phyloP scores from a whole-genome alignment of 2,329 filamentous ascomycete genomes.

The Ascochyta fabae region DNA sequence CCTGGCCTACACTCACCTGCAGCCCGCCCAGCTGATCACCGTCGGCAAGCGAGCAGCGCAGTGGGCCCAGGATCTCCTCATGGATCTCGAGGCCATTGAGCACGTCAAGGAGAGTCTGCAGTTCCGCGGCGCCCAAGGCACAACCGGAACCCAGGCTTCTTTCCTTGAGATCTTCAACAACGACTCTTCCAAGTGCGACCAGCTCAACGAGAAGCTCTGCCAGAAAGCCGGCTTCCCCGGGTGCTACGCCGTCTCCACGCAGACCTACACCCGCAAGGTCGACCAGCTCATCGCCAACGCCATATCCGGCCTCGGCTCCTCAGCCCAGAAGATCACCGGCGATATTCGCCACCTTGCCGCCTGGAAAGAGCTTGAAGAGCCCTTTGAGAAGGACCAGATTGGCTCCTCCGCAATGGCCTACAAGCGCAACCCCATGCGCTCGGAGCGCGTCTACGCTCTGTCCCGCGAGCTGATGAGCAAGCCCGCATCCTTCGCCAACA shows the following conservation, averaged over 20 bases:
- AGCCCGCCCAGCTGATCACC: slow-evolving; percentile 68
- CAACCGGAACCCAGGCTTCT: slow-evolving; percentile 63
- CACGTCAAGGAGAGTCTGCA: slow-evolving; percentile 69
- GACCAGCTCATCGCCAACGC: slow-evolving; percentile 82
- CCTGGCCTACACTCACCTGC: slow-evolving; percentile 78
- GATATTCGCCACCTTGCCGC: slow-evolving; percentile 77
- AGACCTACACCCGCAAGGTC: slow-evolving; percentile 82
- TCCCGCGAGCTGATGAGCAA: slow-evolving; percentile 63
- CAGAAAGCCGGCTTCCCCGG: slow-evolving; percentile 69
- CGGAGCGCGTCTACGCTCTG: slow-evolving; percentile 66
- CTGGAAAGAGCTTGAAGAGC: slow-evolving; percentile 86
- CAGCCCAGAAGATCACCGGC: slow-evolving; percentile 74
- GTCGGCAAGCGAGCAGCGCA: slow-evolving; percentile 73
- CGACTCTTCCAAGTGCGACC: slow-evolving; percentile 66
- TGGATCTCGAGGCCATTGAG: slow-evolving; percentile 78
- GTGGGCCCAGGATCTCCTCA: slow-evolving; percentile 77
- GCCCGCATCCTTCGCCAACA: slow-evolving; percentile 61
- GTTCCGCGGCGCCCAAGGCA: slow-evolving; percentile 70
- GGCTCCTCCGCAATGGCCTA: slow-evolving; percentile 62
- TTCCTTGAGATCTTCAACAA: slow-evolving; percentile 74
- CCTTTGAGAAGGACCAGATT: slow-evolving; percentile 76
- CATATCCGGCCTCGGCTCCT: slow-evolving; percentile 79
- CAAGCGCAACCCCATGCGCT: slow-evolving; percentile 67
- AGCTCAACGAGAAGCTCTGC: slow-evolving; percentile 68
- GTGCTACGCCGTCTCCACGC: slow-evolving; percentile 70